Base-by-base conservation (phyloP, 495 filamentous ascomycete genomes). In the Aspergillus funiculosus region DNA sequence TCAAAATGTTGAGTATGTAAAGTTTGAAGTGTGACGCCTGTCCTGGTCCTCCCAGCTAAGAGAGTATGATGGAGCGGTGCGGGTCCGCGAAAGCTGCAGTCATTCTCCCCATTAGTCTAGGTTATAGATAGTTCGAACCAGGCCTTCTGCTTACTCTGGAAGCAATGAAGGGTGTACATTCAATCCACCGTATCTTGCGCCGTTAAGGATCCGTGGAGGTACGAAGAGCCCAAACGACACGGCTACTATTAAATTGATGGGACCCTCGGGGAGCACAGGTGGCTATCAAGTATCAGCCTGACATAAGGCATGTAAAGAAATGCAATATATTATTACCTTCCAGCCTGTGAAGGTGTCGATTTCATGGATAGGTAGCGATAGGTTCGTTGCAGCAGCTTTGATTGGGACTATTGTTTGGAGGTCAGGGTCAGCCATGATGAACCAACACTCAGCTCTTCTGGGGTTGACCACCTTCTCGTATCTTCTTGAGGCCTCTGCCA, bases 201-300 rank as follows among this genome's bases (percentile, higher is more conserved):
- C 62, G 19, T 69, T 72, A 30, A 97, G 72, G 11, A 95, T 76
- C 3, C 85, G 74, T 4, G 79, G 77, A 1, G 92, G 94, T 7
- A 98, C 80, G 38, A 94, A 83, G 11, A 94, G 76, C 3, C 92
- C 92, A 62, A 97, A 98, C 5, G 92, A 96, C n/a, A 96, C 94
- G 17, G 89, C 89, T 25, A 97, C 76, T 46, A 98, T 82, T 31
- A 98, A 72, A 59, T 96, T 89, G 48, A 85, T 81, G 14, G 74
- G 61, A 10, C 64, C 66, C 24, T 57, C 66, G n/a, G 74, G 38
- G 4, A 66, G 65, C 26, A 55, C 50, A 6, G 85, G 84, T 36
- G 79, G 77, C 80, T 86, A 54, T 35, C n/a, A 17, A 37, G 3
- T 25, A 43, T 63, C 37, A 64, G 56, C 52, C 24, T 48, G 13